Conservation (phyloP, 2,329 filamentous ascomycete species). For the Aureobasidium subglaciale region DNA sequence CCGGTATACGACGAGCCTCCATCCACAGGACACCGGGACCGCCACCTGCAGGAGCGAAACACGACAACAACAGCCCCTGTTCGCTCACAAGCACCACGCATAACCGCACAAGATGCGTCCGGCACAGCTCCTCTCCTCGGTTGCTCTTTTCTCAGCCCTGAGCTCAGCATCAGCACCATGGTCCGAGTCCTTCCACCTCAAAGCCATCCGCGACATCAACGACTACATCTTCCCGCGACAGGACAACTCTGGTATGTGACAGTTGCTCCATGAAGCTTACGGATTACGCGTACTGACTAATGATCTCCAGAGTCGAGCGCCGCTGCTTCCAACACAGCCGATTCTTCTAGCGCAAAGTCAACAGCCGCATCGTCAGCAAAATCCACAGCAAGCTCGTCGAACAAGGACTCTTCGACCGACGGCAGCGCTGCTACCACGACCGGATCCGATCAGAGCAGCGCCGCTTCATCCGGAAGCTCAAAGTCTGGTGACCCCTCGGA, state of each 20-base stretch:
- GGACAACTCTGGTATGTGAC: conserved; percentile 17
- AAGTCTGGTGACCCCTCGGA: conserved; percentile 20
- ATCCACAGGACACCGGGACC: neutral
- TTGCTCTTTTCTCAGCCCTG: conserved; percentile 26
- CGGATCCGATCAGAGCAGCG: conserved; percentile 18
- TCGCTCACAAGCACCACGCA: neutral
- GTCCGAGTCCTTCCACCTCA: conserved; percentile 22
- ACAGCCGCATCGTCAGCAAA: conserved; percentile 19
- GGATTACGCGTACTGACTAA: neutral
- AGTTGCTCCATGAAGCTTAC: neutral
- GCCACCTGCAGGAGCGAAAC: neutral
- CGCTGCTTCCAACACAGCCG: conserved; percentile 10
- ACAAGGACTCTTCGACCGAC: conserved; percentile 4
- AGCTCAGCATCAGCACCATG: conserved; percentile 26
- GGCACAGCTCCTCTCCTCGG: conserved; percentile 24
- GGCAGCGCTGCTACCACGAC: conserved; percentile 17
- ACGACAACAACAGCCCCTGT: conserved; percentile 9
- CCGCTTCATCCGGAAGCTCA: conserved; percentile 14
- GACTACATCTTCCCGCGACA: conserved; percentile 22
- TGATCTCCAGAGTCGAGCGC: conserved; percentile 12
- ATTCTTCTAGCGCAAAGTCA: conserved; percentile 22
- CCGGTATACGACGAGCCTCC: neutral
- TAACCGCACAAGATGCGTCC: conserved; percentile 27
- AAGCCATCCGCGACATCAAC: conserved; percentile 24
- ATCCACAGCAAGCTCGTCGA: conserved; percentile 16